These are phyloP conservation scores for Phytophthora melonis DNA, from an alignment of 352 stramenopile genomes.

Conservation along the genomic window DNA sequence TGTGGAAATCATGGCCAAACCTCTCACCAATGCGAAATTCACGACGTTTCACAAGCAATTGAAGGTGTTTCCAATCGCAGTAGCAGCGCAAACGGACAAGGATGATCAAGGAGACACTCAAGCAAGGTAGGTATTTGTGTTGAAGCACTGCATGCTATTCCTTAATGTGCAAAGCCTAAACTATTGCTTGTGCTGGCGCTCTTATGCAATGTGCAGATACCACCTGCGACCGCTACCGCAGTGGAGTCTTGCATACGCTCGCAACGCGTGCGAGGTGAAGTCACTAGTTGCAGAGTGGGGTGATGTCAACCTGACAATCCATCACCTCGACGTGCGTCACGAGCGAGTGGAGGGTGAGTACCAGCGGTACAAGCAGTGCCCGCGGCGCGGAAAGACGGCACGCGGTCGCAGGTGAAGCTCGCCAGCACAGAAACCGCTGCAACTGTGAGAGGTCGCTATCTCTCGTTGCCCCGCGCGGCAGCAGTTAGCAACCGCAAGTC, in stretches of 20 bases:
- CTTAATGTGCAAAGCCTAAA: too few relatives aligned
- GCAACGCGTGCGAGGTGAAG: background rate
- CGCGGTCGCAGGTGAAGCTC: too few relatives aligned
- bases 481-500: too few relatives aligned
- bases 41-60: background rate
- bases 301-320: background rate
- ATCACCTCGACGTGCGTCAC: background rate
- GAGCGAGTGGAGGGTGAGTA: background rate
- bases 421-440: too few relatives aligned
- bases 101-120: background rate
- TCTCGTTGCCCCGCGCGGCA: too few relatives aligned
- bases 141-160: too few relatives aligned
- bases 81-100: background rate
- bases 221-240: background rate
- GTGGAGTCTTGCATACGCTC: background rate
- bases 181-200: too few relatives aligned
- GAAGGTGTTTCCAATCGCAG: background rate
- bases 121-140: background rate
- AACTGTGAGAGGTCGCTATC: too few relatives aligned
- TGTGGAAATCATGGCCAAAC: background rate
- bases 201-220: too few relatives aligned
- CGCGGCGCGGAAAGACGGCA: too few relatives aligned
- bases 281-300: background rate
- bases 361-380: too few relatives aligned
- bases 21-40: background rate